phyloP scores from a whole-genome alignment of 345 rosid species.

The Ceriops zippeliana region DNA sequence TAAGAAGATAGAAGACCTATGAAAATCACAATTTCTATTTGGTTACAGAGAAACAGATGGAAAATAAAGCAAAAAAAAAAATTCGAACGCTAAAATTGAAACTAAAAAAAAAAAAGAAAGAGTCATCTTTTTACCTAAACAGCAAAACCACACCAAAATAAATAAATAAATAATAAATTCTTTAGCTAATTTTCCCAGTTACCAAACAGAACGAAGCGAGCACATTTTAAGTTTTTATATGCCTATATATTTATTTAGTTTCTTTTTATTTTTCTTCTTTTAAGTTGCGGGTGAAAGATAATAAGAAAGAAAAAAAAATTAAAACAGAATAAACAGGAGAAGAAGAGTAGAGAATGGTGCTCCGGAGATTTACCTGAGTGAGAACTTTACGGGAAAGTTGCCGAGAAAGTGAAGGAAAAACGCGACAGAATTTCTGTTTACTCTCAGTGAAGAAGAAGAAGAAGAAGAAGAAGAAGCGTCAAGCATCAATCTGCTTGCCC shows the following conservation, averaged over 20 bases:
- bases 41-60: no score
- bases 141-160: no score
- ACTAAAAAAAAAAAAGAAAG: no score
- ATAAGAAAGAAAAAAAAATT: not conserved
- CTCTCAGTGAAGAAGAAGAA: not conserved
- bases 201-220: constrained; percentile 4
- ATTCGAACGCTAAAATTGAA: no score
- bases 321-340: no score
- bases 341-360: not conserved
- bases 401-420: constrained; percentile 35
- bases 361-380: constrained; percentile 25
- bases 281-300: not conserved
- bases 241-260: no score
- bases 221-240: constrained; percentile 1
- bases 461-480: not conserved
- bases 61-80: no score
- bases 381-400: constrained; percentile 36
- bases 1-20: no score
- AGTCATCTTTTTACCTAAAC: no score
- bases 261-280: not conserved
- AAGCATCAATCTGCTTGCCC: no score
- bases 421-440: not conserved
- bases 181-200: constrained; percentile 6
- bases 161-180: not conserved
- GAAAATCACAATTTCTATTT: no score